Conservation (phyloP, 768 basidiomycete genomes). For the Lactifluus pinguis region DNA sequence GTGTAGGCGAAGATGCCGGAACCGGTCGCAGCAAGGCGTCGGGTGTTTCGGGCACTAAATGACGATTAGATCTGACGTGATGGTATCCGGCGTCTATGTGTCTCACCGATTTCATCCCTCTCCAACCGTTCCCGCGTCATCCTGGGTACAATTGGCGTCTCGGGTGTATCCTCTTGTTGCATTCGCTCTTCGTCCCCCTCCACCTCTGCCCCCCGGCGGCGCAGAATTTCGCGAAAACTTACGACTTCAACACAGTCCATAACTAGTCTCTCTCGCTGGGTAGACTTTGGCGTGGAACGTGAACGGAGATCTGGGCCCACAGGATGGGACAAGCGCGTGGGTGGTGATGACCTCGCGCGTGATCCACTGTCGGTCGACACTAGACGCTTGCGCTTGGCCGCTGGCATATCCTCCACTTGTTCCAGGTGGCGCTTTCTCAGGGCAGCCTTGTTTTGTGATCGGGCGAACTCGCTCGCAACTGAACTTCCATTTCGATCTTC, state of each 20-base stretch:
- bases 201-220: background rate
- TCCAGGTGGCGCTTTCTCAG: background rate
- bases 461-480: background rate
- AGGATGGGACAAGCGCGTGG: background rate
- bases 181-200: background rate
- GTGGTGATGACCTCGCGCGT: background rate
- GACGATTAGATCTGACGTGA: background rate
- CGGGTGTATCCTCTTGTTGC: background rate
- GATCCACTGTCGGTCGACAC: background rate
- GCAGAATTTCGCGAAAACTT: background rate
- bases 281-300: background rate
- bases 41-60: conserved; percentile 12
- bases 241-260: conserved; percentile 14
- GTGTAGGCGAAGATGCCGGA: background rate
- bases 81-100: background rate
- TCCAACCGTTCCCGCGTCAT: background rate
- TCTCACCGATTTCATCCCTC: conserved; percentile 10
- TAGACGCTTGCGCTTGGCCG: background rate
- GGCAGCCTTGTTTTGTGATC: too few species aligned
- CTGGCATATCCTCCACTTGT: background rate
- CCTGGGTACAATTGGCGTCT: conserved; percentile 4
- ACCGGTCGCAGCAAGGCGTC: background rate
- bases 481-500: background rate
- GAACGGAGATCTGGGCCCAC: background rate
- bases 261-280: background rate